Percentiles rank a stretch among this genome's conserved stretches.
Conservation (phyloP, 495 filamentous ascomycete species). For the Zalerion maritima region DNA sequence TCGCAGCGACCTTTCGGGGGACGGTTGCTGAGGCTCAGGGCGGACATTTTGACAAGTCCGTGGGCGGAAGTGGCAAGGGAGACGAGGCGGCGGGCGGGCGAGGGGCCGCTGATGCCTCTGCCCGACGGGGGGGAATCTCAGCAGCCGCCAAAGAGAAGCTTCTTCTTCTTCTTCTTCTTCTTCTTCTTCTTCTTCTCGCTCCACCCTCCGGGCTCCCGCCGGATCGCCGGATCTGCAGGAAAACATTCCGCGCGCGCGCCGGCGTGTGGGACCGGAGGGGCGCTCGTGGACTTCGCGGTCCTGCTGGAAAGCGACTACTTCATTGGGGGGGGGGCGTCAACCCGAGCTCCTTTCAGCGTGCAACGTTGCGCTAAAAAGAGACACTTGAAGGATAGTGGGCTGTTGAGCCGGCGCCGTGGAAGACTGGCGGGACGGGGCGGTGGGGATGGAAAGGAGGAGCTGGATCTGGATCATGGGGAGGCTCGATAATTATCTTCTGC, state of each 20-base stretch:
- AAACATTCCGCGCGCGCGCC: no score
- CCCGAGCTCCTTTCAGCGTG: slow-evolving; percentile 32
- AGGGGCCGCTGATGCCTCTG: no score
- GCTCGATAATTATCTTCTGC: slow-evolving; percentile 26
- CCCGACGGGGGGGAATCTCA: no score
- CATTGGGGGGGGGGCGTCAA: slow-evolving; percentile 26
- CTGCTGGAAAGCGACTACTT: slow-evolving; percentile 26
- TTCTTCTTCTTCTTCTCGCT: no score
- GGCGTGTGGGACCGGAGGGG: slow-evolving; percentile 35
- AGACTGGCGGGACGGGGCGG: slow-evolving; percentile 22
- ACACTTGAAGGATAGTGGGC: slow-evolving; percentile 21
- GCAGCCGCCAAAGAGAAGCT: no score
- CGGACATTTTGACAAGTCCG: slow-evolving; percentile 25
- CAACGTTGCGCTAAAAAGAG: slow-evolving; percentile 27
- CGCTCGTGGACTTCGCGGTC: slow-evolving; percentile 26
- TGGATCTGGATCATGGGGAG: slow-evolving; percentile 28
- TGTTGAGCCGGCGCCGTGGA: slow-evolving; percentile 29
- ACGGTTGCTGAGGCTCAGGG: slow-evolving; percentile 20
- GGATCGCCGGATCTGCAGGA: no score
- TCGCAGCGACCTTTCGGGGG: slow-evolving; percentile 24
- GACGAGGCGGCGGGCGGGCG: no score
- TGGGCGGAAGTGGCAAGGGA: no score
- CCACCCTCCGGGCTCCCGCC: no score
- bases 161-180: no score
- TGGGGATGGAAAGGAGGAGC: slow-evolving; percentile 23